A percentile compares a stretch with the other conserved stretches of the same genome.
These are phyloP conservation scores for Auricularia sp. DNA, from an alignment of 768 basidiomycete genomes.

Conservation along the genomic window DNA sequence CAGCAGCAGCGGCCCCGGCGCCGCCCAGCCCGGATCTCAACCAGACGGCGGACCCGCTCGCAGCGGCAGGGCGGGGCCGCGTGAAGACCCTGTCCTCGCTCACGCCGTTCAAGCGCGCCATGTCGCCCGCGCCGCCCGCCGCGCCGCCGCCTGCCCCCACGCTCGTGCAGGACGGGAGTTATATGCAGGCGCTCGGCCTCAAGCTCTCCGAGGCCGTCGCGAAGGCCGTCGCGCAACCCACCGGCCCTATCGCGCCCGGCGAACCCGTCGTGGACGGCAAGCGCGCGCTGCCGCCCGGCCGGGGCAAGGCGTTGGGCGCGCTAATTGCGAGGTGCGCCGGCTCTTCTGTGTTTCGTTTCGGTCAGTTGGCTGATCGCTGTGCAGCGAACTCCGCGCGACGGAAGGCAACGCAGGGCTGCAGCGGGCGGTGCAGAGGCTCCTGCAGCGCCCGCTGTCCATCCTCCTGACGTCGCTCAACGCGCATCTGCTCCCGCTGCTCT, in stretches of 20 bases:
- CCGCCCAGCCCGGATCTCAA: not conserved
- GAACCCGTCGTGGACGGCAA: conserved; percentile 52
- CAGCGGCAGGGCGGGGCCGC: conserved; percentile 25
- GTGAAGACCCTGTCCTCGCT: conserved; percentile 46
- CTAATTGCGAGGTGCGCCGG: conserved; percentile 59
- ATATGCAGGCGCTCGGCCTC: conserved; percentile 63
- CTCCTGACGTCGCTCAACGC: conserved; percentile 59
- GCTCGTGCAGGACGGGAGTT: conserved; percentile 67
- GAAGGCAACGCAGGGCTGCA: conserved; percentile 53
- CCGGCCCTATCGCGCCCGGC: conserved; percentile 34
- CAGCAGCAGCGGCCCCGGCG: conserved; percentile 11
- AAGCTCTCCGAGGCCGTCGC: conserved; percentile 77
- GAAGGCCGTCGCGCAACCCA: conserved; percentile 58
- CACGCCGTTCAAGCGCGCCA: conserved; percentile 44
- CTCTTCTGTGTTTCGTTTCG: not conserved
- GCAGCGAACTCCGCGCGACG: conserved; percentile 59
- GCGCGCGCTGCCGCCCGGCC: conserved; percentile 62
- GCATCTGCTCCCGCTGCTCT: conserved; percentile 53
- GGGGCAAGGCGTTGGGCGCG: conserved; percentile 55
- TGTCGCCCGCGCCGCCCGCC: conserved; percentile 32
- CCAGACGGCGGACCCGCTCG: not conserved
- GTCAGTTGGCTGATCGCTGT: not conserved
- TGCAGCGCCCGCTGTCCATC: conserved; percentile 71
- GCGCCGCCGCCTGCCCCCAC: conserved; percentile 28
- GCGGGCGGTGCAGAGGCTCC: conserved; percentile 58